Evolutionary conservation across 1,139 yeast genomes (phyloP).

Genomic region (Diutina mesorugosa): DNA sequence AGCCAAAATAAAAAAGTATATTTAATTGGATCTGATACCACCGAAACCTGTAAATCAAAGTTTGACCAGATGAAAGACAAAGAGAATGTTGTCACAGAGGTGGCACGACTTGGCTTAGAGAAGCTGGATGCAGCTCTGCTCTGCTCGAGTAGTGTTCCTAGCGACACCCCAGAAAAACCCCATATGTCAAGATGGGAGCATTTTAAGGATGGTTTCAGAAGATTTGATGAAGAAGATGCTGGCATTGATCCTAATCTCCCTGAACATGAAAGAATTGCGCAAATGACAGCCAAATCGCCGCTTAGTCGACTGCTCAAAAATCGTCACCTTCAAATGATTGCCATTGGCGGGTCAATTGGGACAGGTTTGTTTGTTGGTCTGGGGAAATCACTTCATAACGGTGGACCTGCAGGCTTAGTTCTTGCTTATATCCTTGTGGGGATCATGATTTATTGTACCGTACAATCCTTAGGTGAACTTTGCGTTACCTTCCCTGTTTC

Average conservation of each 20-base stretch:
- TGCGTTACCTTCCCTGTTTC: constrained; percentile 2
- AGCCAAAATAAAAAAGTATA: background rate
- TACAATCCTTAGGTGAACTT: constrained; percentile 2
- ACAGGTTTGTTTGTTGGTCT: constrained; percentile 26
- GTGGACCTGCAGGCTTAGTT: constrained; percentile 1
- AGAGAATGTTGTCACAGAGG: background rate
- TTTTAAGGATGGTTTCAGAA: constrained; percentile 40
- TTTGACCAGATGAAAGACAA: background rate
- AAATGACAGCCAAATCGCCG: constrained; percentile 58
- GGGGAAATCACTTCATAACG: constrained; percentile 8
- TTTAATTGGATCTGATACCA: background rate
- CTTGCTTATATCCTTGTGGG: constrained; percentile 2
- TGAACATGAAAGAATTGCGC: constrained; percentile 57
- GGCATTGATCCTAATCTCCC: constrained; percentile 59
- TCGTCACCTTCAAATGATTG: constrained; percentile 70
- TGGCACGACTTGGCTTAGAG: background rate
- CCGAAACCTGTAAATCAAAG: background rate
- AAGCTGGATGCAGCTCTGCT: background rate
- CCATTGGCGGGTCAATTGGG: constrained; percentile 83
- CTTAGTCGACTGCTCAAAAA: constrained; percentile 48
- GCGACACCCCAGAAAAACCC: background rate
- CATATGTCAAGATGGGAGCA: constrained; percentile 16
- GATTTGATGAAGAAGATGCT: constrained; percentile 31
- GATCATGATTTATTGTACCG: constrained; percentile 2
- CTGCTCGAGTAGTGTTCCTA: background rate